Evolutionary conservation across 805 yeast species (phyloP), one percentile per base, ranked within the genome.

Genomic region (Metschnikowia continentalis): DNA sequence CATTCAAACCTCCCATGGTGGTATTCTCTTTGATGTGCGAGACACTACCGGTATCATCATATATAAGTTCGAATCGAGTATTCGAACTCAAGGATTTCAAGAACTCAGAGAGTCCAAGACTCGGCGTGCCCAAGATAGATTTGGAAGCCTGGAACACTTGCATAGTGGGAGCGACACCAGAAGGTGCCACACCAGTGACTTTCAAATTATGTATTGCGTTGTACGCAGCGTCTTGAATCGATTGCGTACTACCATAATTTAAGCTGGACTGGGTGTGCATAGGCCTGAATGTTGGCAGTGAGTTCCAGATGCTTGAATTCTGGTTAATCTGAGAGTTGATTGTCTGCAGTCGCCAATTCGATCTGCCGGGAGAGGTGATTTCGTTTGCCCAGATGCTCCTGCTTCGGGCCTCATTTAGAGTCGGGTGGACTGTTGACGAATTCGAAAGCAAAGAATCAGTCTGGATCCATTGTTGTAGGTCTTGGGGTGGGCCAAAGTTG

Each of bases 11-110:
- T 20, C 20, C n/a, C 33, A 30, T 43, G 13, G 36, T 43, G 8
- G 33, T 10, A 13, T 22, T 47, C 6, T 41, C 51, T 15, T 73
- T 72, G 35, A 78, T 66, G 55, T 70, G 76, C 7, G 71, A 68
- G 2, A 78, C 77, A n/a, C 66, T 69, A 1, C 78, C 77, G 40
- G 70, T 62, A 49, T 76, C 78, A 54, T 78, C 81, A 56, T 72
- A 74, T 20, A 72, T 57, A 39, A 76, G 62, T 20, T 76, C 79
- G 57, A 78, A 79, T 22, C 64, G 63, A 49, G 67, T 63, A 33
- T 55, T 47, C 6, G 57, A 48, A n/a, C 49, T 54, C 41, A 59
- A 49, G 33, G 56, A 46, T 32, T 48, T 46, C 48, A 74, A 61
- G 50, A 64, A 70, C 37, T 59, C 72, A 52, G 64, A 74, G 54